Base-by-base conservation (phyloP, 148 eudicot species). In the Bassia scoparia region DNA sequence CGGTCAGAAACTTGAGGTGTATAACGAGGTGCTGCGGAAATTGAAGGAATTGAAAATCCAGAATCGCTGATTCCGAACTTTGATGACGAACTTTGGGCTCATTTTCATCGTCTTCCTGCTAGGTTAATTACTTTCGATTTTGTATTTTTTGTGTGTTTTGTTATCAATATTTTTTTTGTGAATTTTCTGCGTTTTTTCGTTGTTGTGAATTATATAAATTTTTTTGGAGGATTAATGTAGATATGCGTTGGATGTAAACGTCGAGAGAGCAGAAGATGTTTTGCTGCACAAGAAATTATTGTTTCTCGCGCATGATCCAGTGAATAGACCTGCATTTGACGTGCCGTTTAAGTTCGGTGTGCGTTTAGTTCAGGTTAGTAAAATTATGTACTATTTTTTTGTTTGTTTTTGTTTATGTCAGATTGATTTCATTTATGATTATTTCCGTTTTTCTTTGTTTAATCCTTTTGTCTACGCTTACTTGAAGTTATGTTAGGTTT, bases 241-340 rank as follows among this genome's bases (percentile, higher is more conserved):
- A 81, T 95, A 95, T 77, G 97, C 98, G 27, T 83, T 95, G 86
- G 98, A 95, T 84, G 98, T 95, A 71, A 95, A 91, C 79, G 98
- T 86, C 65, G 98, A 91, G 76, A 89, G 98, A 82, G 98, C 98
- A 59, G 97, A 95, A 75, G 98, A 91, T 78, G 98, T 95, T 43
- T 88, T 95, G 34, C 84, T 80, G 52, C 98, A 95, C 77, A 95
- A 84, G 80, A 78, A 88, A 53, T 80, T 95, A 78, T 72, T 95
- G 70, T 85, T 85, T 27, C 81, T 84, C 61, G 98, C 98, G 7
- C 89, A 81, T 78, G 94, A 95, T 88, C 96, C 97, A 35, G 81
- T 85, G 56, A 91, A 81, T 75, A 88, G 97, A 75, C 97, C 97
- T 66, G 99, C 79, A 29, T 79, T 89, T 61, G 93, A 95, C 80